Evolutionary conservation across 306 rosid genomes (phyloP), one percentile per base, ranked within the genome.

Genomic region (Prosopis cineraria): DNA sequence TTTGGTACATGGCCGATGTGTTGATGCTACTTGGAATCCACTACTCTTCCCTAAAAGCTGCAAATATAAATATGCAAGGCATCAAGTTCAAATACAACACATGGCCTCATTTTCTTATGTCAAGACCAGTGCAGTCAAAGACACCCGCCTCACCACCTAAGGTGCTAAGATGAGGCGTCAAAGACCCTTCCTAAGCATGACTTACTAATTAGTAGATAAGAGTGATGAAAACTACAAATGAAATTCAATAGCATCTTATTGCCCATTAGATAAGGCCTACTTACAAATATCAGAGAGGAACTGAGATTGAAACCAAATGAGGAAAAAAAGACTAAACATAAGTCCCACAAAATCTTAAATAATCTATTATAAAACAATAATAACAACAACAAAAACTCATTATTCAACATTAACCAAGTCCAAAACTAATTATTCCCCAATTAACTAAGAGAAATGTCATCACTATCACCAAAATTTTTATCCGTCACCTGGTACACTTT

Each of bases 1-100:
- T 56, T 56, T 56, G 17, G 63, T 56, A 24, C 63, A 56, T 10
- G 63, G 63, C 63, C 63, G 63, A 56, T 56, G 63, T 10, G 63
- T 56, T 24, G 63, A 25, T 24, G 63, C 63, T 11, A 56, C 63
- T 56, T 56, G 63, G 12, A 56, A 56, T 56, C 63, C 63, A 56
- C 63, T 56, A 56, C 63, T 56, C 63, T 11, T 25, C 63, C 63
- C 63, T 25, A 56, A 56, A 25, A 56, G 63, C 63, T 56, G 30
- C 33, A 24, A n/a, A 56, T 4, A 56, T 12, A 11, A 56, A 56
- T 56, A 25, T 25, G 63, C 33, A 56, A 56, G 19, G 30, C 33
- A 24, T 14, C 1, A 16, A 30, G 10, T 60, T 27, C 29, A 39
- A 29, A 60, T 6, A 14, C 5, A 7, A 60, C 13, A 60, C 1